Percentiles rank a stretch among this genome's conserved stretches.
Conservation (phyloP, 352 stramenopile species). For the Phytophthora sansomeana region DNA sequence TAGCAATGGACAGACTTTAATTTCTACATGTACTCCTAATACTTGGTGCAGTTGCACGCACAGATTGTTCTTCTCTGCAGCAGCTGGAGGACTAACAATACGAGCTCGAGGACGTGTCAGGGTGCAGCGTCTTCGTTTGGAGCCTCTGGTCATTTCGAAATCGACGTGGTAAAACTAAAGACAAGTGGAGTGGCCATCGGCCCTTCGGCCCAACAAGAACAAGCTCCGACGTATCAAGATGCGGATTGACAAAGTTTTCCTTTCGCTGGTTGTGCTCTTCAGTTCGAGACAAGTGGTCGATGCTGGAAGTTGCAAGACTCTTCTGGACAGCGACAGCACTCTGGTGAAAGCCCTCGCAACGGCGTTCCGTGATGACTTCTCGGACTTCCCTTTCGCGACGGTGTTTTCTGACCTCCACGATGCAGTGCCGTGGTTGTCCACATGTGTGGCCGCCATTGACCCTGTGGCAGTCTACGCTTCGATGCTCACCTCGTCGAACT, state of each 20-base stretch:
- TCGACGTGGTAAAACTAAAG: no score
- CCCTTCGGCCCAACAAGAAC: no score
- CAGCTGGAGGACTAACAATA: no score
- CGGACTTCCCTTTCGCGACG: slow-evolving; percentile 1
- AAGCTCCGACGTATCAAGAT: no score
- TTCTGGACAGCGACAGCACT: slow-evolving; percentile 5
- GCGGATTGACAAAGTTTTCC: not conserved
- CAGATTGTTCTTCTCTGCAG: no score
- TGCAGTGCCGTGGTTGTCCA: slow-evolving; percentile 44
- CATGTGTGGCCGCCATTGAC: slow-evolving; percentile 46
- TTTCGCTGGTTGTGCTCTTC: not conserved
- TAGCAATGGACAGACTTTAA: slow-evolving; percentile 10
- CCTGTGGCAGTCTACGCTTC: slow-evolving; percentile 18
- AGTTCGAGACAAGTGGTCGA: not conserved
- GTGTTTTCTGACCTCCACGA: slow-evolving; percentile 23
- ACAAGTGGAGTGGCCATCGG: no score
- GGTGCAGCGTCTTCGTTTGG: no score
- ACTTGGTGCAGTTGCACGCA: no score
- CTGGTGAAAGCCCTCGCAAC: slow-evolving; percentile 5
- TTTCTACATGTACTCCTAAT: slow-evolving; percentile 48
- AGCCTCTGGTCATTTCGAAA: no score
- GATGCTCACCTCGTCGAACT: slow-evolving; percentile 22
- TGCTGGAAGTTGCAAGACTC: not conserved
- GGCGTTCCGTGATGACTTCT: not conserved
- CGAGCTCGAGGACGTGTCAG: no score